These are phyloP conservation scores for Schizophyllum amplum DNA, from an alignment of 1,284 basidiomycete species.

Conservation along the genomic window DNA sequence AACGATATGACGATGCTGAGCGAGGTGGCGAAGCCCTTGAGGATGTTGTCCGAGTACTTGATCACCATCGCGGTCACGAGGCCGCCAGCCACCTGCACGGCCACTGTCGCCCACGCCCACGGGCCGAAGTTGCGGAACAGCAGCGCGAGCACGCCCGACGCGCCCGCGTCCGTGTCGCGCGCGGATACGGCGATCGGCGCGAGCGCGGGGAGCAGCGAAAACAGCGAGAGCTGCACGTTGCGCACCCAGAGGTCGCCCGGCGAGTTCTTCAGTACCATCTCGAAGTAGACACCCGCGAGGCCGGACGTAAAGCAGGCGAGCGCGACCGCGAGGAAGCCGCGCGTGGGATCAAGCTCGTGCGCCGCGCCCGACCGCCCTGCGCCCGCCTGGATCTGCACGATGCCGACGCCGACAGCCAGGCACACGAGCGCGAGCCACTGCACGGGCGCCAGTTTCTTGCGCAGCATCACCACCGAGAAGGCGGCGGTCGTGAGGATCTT, in stretches of 20 bases:
- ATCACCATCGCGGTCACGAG: conserved; percentile 84
- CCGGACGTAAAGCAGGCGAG: conserved; percentile 94
- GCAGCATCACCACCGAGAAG: conserved; percentile 80
- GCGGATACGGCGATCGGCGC: conserved; percentile 64
- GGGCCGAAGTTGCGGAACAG: conserved; percentile 75
- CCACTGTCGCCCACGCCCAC: conserved; percentile 89
- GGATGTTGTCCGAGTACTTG: conserved; percentile 84
- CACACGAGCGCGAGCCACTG: conserved; percentile 85
- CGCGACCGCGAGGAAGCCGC: conserved; percentile 82
- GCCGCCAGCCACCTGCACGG: conserved; percentile 85
- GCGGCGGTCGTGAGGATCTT: conserved; percentile 94
- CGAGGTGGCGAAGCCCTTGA: conserved; percentile 92
- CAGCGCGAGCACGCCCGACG: conserved; percentile 26
- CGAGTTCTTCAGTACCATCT: conserved; percentile 93
- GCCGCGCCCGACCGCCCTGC: conserved; percentile 18
- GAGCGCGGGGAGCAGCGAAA: conserved; percentile 87
- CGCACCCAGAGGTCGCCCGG: conserved; percentile 91
- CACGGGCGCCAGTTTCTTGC: conserved; percentile 59
- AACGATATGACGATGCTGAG: conserved; percentile 92
- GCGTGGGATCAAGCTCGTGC: conserved; percentile 69
- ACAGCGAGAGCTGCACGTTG: conserved; percentile 93
- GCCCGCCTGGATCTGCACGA: conserved; percentile 84
- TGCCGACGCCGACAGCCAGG: conserved; percentile 85
- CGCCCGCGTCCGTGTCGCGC: conserved; percentile 21
- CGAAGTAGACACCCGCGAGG: conserved; percentile 97